These are phyloP conservation scores for Skeletonema potamos DNA, from an alignment of 108 stramenopile genomes.

Conservation along the genomic window DNA sequence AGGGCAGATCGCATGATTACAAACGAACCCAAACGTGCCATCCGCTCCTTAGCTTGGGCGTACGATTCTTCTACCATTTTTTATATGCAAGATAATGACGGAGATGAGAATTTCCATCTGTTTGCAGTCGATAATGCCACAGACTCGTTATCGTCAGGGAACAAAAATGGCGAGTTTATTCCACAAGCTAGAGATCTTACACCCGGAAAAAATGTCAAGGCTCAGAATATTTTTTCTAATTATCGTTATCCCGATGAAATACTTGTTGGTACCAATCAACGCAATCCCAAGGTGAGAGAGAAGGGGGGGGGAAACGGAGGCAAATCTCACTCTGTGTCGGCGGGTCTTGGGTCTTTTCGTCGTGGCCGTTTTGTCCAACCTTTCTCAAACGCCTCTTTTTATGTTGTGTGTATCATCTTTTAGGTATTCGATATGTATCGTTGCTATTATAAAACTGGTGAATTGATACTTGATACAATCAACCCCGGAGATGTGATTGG, in stretches of 20 bases:
- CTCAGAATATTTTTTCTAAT: slow-evolving; percentile 53
- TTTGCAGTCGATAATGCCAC: slow-evolving; percentile 47
- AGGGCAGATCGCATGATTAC: slow-evolving; percentile 46
- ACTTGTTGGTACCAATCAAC: slow-evolving; percentile 59
- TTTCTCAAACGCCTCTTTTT: too few species aligned
- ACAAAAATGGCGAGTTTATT: not conserved
- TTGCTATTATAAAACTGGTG: slow-evolving; percentile 43
- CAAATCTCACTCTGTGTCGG: too few species aligned
- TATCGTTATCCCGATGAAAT: slow-evolving; percentile 55
- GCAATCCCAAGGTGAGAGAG: slow-evolving; percentile 46
- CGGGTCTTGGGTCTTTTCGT: too few species aligned
- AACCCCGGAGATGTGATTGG: slow-evolving; percentile 64
- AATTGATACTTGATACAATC: slow-evolving; percentile 53
- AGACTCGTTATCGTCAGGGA: not conserved
- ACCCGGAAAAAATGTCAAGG: slow-evolving; percentile 61
- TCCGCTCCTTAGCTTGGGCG: slow-evolving; percentile 55
- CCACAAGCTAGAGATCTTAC: slow-evolving; percentile 54
- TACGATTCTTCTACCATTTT: slow-evolving; percentile 53
- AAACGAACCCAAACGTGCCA: slow-evolving; percentile 57
- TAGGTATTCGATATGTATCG: slow-evolving; percentile 47
- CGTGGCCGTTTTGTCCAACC: too few species aligned
- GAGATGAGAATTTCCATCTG: slow-evolving; percentile 66
- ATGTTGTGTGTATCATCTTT: too few species aligned
- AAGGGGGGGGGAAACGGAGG: too few species aligned
- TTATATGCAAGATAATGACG: slow-evolving; percentile 59